These are phyloP conservation scores for Papilionanthe hybrid DNA, from an alignment of 116 monocot species.

Conservation along the genomic window DNA sequence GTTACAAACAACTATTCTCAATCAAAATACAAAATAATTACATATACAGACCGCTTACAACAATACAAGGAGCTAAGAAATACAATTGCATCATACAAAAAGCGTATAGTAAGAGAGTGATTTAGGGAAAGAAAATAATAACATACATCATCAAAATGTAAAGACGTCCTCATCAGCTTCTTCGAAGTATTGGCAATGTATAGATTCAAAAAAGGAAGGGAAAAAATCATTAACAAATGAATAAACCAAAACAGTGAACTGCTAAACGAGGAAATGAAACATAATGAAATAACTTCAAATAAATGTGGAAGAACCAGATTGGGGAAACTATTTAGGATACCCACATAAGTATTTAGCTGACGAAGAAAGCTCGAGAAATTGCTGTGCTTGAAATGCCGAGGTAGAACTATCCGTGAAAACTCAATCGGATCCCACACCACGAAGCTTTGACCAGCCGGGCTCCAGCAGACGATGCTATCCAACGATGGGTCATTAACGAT, in stretches of 20 bases:
- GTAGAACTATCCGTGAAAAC: conserved; percentile 41
- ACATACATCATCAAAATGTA: no score
- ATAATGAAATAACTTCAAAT: neutral
- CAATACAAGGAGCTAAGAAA: no score
- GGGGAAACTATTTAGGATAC: conserved; percentile 11
- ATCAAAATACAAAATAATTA: neutral
- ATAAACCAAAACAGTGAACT: neutral
- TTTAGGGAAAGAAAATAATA: no score
- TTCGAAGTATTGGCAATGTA: no score
- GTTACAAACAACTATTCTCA: neutral
- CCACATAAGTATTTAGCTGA: conserved; percentile 68
- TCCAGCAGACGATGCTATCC: conserved; percentile 47
- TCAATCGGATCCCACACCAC: conserved; percentile 49
- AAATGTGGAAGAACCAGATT: neutral
- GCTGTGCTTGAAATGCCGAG: conserved; percentile 65
- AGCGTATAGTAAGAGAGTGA: no score
- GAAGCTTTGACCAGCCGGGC: conserved; percentile 37
- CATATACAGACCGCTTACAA: no score
- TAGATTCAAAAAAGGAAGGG: no score
- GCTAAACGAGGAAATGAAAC: neutral
- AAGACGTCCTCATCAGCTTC: no score
- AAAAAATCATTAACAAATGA: no score
- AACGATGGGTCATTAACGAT: conserved; percentile 38
- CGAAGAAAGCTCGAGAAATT: conserved; percentile 74
- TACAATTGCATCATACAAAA: no score